Base-by-base conservation (phyloP, 1,284 basidiomycete species). In the Ustilago bromivora region DNA sequence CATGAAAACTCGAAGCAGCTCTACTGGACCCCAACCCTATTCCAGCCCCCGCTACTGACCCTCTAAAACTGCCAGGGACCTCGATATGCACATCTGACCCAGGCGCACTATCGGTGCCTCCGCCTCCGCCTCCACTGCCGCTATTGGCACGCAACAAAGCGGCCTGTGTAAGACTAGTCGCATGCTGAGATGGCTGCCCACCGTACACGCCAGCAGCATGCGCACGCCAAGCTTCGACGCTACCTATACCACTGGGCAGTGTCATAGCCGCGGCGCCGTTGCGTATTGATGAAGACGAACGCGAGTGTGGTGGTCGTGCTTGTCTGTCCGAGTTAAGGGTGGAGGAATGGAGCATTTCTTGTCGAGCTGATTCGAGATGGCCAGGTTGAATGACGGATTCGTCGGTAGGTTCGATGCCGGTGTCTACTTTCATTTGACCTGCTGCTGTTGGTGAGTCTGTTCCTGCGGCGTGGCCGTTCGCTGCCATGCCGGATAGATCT, bases 221-320 rank as follows among this genome's bases (percentile, higher is more conserved):
- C 12, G 74, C 74, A 46, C 74, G 61, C 74, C 74, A 76, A 3
- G 74, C 74, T 36, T 76, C 74, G 43, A 76, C 74, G 54, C 74
- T 76, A 32, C 69, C 61, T n/a, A 71, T 66, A 15, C 61, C 58
- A 54, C 40, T 63, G 1, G 60, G 64, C 61, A 64, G 56, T 32
- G 43, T 47, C 40, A 41, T 41, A 15, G 40, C 40, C 11, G 11
- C 43, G 35, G 55, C 53, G 0, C 56, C 64, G 9, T 36, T 62
- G 53, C 53, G 61, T 38, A 40, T 51, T 47, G 69, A 66, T 5
- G 63, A 56, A 2, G 69, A 71, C 36, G 61, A 61, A n/a, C 62
- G 61, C n/a, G 57, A 46, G 35, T 68, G 40, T 2, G 61, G 41
- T 13, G 61, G 65, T 8, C 68, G 57, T 2, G 53, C 38, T 6